A percentile compares a stretch with the other conserved stretches of the same genome.
Conservation (phyloP, 2,329 filamentous ascomycete genomes). For the Aureobasidium lini region DNA sequence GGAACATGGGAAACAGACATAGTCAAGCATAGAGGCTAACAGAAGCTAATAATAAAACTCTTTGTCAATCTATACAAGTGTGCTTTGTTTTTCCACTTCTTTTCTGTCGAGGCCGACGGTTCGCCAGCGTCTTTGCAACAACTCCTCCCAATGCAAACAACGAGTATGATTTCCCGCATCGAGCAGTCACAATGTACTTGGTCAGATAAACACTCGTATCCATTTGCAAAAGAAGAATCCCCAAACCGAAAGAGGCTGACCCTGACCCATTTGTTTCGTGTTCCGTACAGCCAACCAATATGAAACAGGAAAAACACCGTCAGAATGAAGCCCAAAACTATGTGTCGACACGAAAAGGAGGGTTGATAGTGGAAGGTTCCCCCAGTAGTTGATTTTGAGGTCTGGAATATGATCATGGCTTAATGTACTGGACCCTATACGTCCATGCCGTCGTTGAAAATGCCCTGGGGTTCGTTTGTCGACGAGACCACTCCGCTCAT, state of each 20-base stretch:
- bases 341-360: conserved; percentile 6
- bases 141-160: conserved; percentile 8
- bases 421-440: conserved; percentile 23
- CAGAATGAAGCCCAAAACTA: conserved; percentile 1
- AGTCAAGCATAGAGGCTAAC: too few species aligned
- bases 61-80: not conserved
- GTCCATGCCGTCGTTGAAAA: conserved; percentile 41
- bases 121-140: not conserved
- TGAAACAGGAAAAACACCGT: not conserved
- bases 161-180: not conserved
- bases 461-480: conserved; percentile 36
- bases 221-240: not conserved
- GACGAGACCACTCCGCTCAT: conserved; percentile 44
- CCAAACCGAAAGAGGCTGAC: not conserved
- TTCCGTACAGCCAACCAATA: conserved; percentile 8
- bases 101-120: not conserved
- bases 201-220: not conserved
- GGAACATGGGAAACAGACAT: too few species aligned
- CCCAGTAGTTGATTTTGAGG: not conserved
- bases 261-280: not conserved
- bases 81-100: not conserved
- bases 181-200: not conserved
- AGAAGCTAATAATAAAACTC: not conserved
- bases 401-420: not conserved
- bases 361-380: not conserved